Evolutionary conservation across 352 stramenopile species (phyloP), one percentile per base, ranked within the genome.

Genomic region (Pythium dissotocum): DNA sequence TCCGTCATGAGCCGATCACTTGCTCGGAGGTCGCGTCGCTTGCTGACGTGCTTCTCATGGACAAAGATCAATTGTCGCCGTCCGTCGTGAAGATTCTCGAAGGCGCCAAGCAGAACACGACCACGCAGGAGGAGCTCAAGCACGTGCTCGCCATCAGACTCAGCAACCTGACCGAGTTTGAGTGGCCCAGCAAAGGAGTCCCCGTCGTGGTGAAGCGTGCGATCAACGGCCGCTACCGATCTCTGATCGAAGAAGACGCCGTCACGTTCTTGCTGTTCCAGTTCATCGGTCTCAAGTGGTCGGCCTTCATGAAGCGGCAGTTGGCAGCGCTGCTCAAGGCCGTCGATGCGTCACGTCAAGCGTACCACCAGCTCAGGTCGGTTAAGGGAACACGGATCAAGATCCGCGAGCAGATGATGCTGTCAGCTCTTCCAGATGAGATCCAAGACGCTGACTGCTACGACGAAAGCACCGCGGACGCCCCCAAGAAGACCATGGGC

Each of bases 241-340:
- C 54, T 36, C 56, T 60, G n/a, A 42, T 73, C 26, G 54, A 69
- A 36, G 67, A 73, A 58, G 67, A 61, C 48, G 67, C 67, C 2
- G 36, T 73, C 30, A 49, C 67, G 33, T 62, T 73, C 24, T 40
- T 73, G 44, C 48, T 73, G 8, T 73, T 73, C 49, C 60, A 73
- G 61, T 65, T 59, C 55, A 56, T 73, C 30, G 67, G 67, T 9
- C 24, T 65, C 46, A 6, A 46, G 32, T 73, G 60, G 67, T 61
- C 58, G 4, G 57, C 32, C 14, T 63, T 55, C 57, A 44, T 71
- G 5, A 61, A 65, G 26, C 2, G 1, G 7, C n/a, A 64, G 3
- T 40, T 72, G 21, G 3, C 9, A 12, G 35, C 18, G n/a, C 44
- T 72, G 21, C 53, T 72, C 18, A 38, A 36, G 14, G 33, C 10